Percentiles rank a stretch among this genome's conserved stretches.
Conservation (phyloP, 225 moss, liverwort and hornwort species). For the Neckera pumila region DNA sequence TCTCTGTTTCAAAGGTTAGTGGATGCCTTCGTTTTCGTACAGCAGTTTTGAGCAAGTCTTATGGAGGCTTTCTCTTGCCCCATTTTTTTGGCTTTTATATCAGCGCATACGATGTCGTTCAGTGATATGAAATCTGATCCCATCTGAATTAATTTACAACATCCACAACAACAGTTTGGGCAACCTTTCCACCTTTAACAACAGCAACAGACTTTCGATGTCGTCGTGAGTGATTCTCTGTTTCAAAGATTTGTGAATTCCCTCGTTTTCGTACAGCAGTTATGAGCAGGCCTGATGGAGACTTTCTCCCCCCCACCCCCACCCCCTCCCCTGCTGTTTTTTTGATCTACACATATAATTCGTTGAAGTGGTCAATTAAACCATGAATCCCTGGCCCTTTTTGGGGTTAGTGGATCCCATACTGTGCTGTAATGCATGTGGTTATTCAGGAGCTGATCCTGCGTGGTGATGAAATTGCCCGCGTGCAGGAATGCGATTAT, state of each 20-base stretch:
- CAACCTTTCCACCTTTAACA: neutral
- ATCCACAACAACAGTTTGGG: neutral
- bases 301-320: neutral
- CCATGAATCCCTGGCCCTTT: neutral
- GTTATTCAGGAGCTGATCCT: neutral
- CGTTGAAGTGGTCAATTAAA: neutral
- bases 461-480: neutral
- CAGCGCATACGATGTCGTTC: neutral
- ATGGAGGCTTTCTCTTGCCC: neutral
- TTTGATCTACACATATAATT: neutral
- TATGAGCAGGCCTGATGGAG: neutral
- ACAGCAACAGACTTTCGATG: neutral
- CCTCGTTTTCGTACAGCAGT: neutral
- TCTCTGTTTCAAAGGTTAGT: conserved; percentile 1
- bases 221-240: neutral
- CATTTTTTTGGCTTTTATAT: neutral
- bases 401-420: neutral
- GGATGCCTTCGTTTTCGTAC: neutral
- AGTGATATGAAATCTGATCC: neutral
- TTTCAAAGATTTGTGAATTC: neutral
- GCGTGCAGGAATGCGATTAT: conserved; percentile 2
- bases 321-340: neutral
- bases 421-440: neutral
- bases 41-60: neutral
- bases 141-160: neutral